Percentiles rank a stretch among this genome's conserved stretches.
Conservation (phyloP, 1,139 yeast species). For the Taphrina sp. region DNA sequence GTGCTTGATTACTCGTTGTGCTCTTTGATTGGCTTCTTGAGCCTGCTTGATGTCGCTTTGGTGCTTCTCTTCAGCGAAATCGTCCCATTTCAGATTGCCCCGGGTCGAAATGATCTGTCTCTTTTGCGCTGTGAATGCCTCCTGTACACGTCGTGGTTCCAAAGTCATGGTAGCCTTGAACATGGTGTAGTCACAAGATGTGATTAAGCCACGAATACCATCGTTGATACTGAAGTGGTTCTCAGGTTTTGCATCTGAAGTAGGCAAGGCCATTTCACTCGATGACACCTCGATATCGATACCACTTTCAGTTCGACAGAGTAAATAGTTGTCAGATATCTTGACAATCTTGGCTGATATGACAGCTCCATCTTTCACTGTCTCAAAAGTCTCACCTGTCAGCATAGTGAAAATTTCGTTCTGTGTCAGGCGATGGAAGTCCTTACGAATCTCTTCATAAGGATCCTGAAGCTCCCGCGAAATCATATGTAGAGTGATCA, state of each 20-base stretch:
- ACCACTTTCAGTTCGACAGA: slow-evolving; percentile 71
- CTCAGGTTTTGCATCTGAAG: slow-evolving; percentile 19
- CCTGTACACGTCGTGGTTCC: slow-evolving; percentile 61
- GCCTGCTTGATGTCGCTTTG: slow-evolving; percentile 53
- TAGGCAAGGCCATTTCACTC: slow-evolving; percentile 49
- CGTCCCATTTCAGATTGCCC: slow-evolving; percentile 59
- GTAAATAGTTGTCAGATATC: slow-evolving; percentile 51
- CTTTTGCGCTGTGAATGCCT: slow-evolving; percentile 49
- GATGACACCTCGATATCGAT: slow-evolving; percentile 69
- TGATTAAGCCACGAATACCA: slow-evolving; percentile 79
- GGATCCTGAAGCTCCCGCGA: slow-evolving; percentile 84
- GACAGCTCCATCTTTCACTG: slow-evolving; percentile 67
- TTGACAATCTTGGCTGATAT: slow-evolving; percentile 71
- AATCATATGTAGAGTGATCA: slow-evolving; percentile 80
- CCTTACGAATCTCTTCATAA: slow-evolving; percentile 77
- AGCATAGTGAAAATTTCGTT: slow-evolving; percentile 81
- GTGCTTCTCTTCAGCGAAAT: slow-evolving; percentile 71
- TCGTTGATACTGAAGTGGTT: slow-evolving; percentile 56
- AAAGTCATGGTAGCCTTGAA: slow-evolving; percentile 76
- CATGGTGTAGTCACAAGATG: slow-evolving; percentile 64
- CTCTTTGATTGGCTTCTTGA: slow-evolving; percentile 54
- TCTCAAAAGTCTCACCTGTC: slow-evolving; percentile 77
- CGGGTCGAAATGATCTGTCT: slow-evolving; percentile 21
- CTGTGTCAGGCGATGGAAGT: slow-evolving; percentile 64
- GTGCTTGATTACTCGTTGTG: slow-evolving; percentile 80